phyloP scores from a whole-genome alignment of 2,329 filamentous ascomycete species.

The Stagonosporopsis cucurbitacearum region DNA sequence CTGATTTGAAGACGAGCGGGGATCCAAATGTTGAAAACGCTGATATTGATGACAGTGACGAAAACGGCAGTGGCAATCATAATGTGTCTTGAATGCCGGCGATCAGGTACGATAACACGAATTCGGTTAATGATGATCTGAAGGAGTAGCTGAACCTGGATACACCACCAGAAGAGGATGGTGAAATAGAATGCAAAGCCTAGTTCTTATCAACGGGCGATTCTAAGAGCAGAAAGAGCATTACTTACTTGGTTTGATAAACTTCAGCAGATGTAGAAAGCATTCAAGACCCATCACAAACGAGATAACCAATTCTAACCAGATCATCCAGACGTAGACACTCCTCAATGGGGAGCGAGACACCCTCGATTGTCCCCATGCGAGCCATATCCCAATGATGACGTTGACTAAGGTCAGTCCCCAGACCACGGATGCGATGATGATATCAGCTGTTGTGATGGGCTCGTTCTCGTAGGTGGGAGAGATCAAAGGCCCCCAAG shows the following conservation, averaged over 20 bases:
- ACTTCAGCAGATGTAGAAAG: constrained; percentile 44
- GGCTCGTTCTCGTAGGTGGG: constrained; percentile 30
- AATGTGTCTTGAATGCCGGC: constrained; percentile 38
- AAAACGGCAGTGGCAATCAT: constrained; percentile 47
- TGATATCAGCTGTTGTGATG: constrained; percentile 41
- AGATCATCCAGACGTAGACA: constrained; percentile 58
- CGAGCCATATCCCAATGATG: constrained; percentile 43
- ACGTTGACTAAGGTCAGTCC: constrained; percentile 37
- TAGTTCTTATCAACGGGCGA: constrained; percentile 15
- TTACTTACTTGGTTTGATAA: constrained; percentile 42
- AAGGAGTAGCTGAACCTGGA: constrained; percentile 48
- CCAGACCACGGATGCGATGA: constrained; percentile 41
- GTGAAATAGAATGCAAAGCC: constrained; percentile 46
- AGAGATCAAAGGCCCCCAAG: constrained; percentile 38
- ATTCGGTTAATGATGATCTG: constrained; percentile 53
- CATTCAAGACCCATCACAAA: constrained; percentile 53
- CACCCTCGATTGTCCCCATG: constrained; percentile 34
- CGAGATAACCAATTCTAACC: constrained; percentile 55
- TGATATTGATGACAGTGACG: constrained; percentile 49
- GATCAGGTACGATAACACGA: constrained; percentile 45
- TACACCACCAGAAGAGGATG: constrained; percentile 48
- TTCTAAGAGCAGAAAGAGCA: not conserved
- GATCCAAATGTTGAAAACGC: constrained; percentile 51
- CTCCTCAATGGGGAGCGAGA: constrained; percentile 44
- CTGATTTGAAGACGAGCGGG: constrained; percentile 47